Evolutionary conservation across 352 stramenopile species (phyloP).

Genomic region (Elongisporangium prolatum): DNA sequence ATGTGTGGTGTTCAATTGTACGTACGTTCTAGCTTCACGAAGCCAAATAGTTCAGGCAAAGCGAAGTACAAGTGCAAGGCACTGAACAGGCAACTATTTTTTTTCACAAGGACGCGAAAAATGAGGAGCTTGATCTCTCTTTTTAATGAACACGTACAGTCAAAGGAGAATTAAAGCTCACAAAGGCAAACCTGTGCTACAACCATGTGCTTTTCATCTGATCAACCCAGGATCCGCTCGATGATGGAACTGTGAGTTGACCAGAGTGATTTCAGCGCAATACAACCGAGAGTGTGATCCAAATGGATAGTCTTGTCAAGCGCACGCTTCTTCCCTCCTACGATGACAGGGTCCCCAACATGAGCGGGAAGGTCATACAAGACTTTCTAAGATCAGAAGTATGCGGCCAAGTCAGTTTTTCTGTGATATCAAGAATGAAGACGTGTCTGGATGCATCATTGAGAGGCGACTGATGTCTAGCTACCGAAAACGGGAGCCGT

Average conservation of each 20-base stretch:
- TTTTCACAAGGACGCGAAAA: neutral
- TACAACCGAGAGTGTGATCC: slow-evolving; percentile 2
- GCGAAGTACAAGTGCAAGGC: slow-evolving; percentile 19
- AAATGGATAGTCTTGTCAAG: slow-evolving; percentile 4
- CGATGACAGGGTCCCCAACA: neutral
- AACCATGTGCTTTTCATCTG: slow-evolving; percentile 14
- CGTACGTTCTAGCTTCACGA: slow-evolving; percentile 1
- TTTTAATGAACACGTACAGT: slow-evolving; percentile 6
- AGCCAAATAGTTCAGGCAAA: slow-evolving; percentile 5
- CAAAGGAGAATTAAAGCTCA: slow-evolving; percentile 7
- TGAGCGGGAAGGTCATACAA: slow-evolving; percentile 2
- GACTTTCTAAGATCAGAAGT: neutral
- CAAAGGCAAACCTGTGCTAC: slow-evolving; percentile 6
- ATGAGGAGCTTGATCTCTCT: neutral
- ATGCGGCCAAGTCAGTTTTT: neutral
- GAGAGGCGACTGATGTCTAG: neutral
- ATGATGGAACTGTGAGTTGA: neutral
- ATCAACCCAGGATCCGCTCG: slow-evolving; percentile 1
- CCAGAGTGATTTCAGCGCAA: slow-evolving; percentile 8
- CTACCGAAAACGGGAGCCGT: slow-evolving; percentile 8
- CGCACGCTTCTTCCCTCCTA: slow-evolving; percentile 4
- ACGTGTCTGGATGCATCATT: neutral
- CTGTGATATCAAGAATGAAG: slow-evolving; percentile 5
- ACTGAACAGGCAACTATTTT: slow-evolving; percentile 10
- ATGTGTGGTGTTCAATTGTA: slow-evolving; percentile 7